Evolutionary conservation across 140 eudicot species (phyloP), one percentile per base, ranked within the genome.

Genomic region (Bidens hawaiensis): DNA sequence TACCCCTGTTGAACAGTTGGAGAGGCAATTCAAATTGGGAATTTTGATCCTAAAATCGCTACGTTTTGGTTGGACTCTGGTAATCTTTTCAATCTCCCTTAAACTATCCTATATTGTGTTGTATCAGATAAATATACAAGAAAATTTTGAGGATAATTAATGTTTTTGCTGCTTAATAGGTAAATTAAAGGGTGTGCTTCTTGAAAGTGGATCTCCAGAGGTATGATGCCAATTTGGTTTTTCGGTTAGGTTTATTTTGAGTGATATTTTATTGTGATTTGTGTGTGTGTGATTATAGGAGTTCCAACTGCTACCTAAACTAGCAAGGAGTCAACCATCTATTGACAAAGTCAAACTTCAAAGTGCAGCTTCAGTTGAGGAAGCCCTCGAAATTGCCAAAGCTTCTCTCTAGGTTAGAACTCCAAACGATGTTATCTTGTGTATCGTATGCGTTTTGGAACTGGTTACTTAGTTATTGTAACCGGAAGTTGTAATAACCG

Each of bases 1-100:
- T 51, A 57, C 19, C 42, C 40, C 42, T 46, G 9, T 25, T 80
- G 59, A 64, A 65, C 88, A 90, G 95, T 93, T 76, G 99, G 99
- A 1, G 99, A 93, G 46, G 64, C 94, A 7, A 75, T 91, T 82
- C 94, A 93, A 80, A 64, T 93, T 64, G 99, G 99, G 41, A 85
- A 83, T 47, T 93, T 88, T 78, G 94, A 88, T 73, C 99, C 99
- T 18, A 88, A 93, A 67, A 85, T 88, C 48, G 99, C 95, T 2
- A 87, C 99, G 4, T 93, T 93, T 73, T 93, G 96, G 99, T 60
- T 93, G 67, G 99, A 93, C 62, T 88, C 94, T 10, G 99, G 99
- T 89, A 83, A n/a, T n/a, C n/a, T n/a, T n/a, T n/a, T n/a, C n/a
- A n/a, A n/a, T n/a, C n/a, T n/a, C n/a, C n/a, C n/a, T n/a, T n/a